Conservation (phyloP, 345 rosid genomes). For the Anacardium occidentale region DNA sequence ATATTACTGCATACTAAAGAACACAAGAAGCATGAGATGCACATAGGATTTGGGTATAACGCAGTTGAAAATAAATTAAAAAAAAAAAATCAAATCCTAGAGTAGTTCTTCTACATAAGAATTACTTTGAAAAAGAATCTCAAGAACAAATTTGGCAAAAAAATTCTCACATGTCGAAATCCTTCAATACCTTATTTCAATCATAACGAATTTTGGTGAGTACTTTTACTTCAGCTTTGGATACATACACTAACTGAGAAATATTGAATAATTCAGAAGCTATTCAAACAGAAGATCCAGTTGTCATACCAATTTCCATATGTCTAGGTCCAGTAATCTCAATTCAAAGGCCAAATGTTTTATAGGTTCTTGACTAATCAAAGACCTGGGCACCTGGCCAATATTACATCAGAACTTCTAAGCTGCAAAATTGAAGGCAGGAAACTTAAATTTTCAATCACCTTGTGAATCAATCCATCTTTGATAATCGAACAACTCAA, state of each 20-base stretch:
- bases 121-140: not conserved
- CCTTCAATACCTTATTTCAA: not conserved
- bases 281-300: not conserved
- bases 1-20: no score
- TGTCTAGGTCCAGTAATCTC: not conserved
- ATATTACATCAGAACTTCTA: not conserved
- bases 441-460: conserved; percentile 5
- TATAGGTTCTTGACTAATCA: not conserved
- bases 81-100: not conserved
- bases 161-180: not conserved
- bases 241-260: not conserved
- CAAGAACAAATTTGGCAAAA: not conserved
- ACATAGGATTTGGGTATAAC: no score
- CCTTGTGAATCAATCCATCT: conserved; percentile 84
- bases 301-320: not conserved
- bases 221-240: not conserved
- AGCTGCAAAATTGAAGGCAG: not conserved
- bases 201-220: not conserved
- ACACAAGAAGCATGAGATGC: no score
- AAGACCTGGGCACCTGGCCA: not conserved
- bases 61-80: no score
- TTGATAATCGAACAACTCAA: conserved; percentile 60
- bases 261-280: not conserved
- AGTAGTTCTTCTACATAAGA: not conserved
- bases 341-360: not conserved